phyloP scores from a whole-genome alignment of 805 yeast species.

The Kodamaea neixiangensis region DNA sequence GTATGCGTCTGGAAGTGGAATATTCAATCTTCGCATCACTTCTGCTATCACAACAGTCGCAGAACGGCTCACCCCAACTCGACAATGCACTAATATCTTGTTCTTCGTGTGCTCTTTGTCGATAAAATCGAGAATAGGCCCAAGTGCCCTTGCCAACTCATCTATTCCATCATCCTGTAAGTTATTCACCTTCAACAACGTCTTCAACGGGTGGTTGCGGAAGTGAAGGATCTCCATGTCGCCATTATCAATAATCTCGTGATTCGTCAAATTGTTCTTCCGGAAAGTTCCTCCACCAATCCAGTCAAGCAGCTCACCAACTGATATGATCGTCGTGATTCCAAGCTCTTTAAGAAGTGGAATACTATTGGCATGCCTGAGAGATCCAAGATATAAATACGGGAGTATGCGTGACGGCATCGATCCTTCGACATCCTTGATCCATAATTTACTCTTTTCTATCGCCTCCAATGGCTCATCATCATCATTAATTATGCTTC shows the following conservation, averaged over 20 bases:
- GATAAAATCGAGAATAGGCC: slow-evolving; percentile 64
- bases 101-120: slow-evolving; percentile 42
- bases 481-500: slow-evolving; percentile 30
- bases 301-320: slow-evolving; percentile 83
- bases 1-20: slow-evolving; percentile 77
- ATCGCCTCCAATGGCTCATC: slow-evolving; percentile 19
- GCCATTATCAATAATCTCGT: slow-evolving; percentile 28
- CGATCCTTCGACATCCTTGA: slow-evolving; percentile 56
- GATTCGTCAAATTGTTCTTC: slow-evolving; percentile 22
- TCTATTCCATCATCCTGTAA: slow-evolving; percentile 93
- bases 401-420: slow-evolving; percentile 83
- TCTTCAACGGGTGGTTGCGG: slow-evolving; percentile 31
- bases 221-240: slow-evolving; percentile 30
- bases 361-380: slow-evolving; percentile 76
- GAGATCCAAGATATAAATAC: slow-evolving; percentile 81
- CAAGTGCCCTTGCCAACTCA: slow-evolving; percentile 61
- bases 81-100: slow-evolving; percentile 75
- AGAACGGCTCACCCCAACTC: slow-evolving; percentile 93
- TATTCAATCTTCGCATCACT: slow-evolving; percentile 73
- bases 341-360: slow-evolving; percentile 64
- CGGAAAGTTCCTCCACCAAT: slow-evolving; percentile 35
- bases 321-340: slow-evolving; percentile 75
- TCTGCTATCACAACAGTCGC: slow-evolving; percentile 97
- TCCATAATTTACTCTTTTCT: slow-evolving; percentile 29
- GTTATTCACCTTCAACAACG: slow-evolving; percentile 65